phyloP scores from a whole-genome alignment of 345 rosid genomes.

The Moringa oleifera region DNA sequence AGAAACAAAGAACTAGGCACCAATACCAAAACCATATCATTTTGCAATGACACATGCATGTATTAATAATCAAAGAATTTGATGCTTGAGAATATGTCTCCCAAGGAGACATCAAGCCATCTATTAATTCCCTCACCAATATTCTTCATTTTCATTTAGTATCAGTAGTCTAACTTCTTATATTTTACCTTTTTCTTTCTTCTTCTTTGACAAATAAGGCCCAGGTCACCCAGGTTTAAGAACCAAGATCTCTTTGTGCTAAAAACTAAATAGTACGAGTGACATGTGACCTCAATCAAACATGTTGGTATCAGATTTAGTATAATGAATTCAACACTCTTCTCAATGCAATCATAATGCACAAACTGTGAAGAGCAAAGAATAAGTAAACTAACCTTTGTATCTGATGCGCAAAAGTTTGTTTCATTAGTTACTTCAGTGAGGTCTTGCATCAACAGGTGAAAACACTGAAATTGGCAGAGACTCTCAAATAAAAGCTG shows the following conservation, averaged over 20 bases:
- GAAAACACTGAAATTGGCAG: constrained; percentile 49
- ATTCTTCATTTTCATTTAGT: background rate
- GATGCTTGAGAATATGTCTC: no score
- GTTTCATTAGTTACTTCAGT: constrained; percentile 26
- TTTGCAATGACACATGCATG: no score
- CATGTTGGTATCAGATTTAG: background rate
- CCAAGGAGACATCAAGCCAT: background rate
- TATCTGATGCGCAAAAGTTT: constrained; percentile 27
- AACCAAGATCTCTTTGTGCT: background rate
- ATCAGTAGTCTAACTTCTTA: background rate
- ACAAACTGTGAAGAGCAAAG: constrained; percentile 5
- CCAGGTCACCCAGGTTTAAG: background rate
- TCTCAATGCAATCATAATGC: background rate
- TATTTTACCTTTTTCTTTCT: no score
- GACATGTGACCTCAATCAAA: background rate
- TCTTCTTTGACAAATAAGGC: background rate
- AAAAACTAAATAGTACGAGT: background rate
- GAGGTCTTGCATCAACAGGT: constrained; percentile 48
- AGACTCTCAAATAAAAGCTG: constrained; percentile 5
- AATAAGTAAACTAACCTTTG: constrained; percentile 39
- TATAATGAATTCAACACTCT: background rate
- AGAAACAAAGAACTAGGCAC: background rate
- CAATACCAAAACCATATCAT: background rate
- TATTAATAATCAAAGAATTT: no score
- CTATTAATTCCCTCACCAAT: background rate